phyloP scores from a whole-genome alignment of 2,329 filamentous ascomycete genomes.

The Microdochium paspali region DNA sequence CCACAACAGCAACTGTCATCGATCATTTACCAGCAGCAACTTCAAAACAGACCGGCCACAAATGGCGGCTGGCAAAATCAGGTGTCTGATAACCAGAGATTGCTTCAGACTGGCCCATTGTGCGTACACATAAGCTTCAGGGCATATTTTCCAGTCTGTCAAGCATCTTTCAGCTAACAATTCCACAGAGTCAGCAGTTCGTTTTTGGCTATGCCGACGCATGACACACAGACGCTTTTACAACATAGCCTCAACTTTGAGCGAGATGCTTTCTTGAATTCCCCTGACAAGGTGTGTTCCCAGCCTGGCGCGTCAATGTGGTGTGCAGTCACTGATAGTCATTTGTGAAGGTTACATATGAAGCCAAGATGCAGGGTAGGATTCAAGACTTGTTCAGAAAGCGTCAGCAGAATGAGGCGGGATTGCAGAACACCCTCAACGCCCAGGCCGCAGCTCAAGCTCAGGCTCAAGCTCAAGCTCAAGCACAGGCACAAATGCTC shows the following conservation, averaged over 20 bases:
- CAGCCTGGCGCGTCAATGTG: background rate
- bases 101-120: slow-evolving; percentile 24
- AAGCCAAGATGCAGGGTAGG: slow-evolving; percentile 34
- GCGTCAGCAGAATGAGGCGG: slow-evolving; percentile 39
- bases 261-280: slow-evolving; percentile 33
- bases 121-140: slow-evolving; percentile 15
- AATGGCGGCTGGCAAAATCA: slow-evolving; percentile 23
- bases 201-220: slow-evolving; percentile 30
- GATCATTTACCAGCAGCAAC: slow-evolving; percentile 25
- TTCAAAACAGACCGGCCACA: slow-evolving; percentile 11
- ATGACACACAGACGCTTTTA: slow-evolving; percentile 30
- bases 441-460: slow-evolving; percentile 26
- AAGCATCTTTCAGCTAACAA: no score
- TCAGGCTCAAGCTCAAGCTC: slow-evolving; percentile 27
- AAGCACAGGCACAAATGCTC: slow-evolving; percentile 34
- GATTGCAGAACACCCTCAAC: slow-evolving; percentile 39
- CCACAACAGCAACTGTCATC: slow-evolving; percentile 28
- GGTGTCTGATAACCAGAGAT: slow-evolving; percentile 19
- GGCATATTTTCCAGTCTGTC: no score
- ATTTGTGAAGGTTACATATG: slow-evolving; percentile 34
- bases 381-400: slow-evolving; percentile 38
- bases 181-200: slow-evolving; percentile 39
- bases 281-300: slow-evolving; percentile 36
- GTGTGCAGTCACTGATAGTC: slow-evolving; percentile 10
- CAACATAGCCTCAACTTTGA: slow-evolving; percentile 36